These are phyloP conservation scores for Petunia secreta DNA, from an alignment of 257 asterid species.

Conservation along the genomic window DNA sequence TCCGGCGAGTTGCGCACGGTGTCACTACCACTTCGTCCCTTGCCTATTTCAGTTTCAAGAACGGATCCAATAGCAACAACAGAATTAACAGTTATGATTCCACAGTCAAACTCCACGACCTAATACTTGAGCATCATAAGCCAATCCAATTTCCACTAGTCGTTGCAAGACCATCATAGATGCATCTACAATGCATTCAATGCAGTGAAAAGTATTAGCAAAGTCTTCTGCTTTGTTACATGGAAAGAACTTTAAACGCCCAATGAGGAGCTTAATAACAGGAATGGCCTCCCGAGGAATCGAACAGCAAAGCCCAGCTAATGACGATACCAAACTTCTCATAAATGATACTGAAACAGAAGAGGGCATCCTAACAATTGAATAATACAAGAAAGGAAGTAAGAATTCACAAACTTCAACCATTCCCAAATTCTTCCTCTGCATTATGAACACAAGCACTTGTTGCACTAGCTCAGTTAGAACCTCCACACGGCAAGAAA, in stretches of 20 bases:
- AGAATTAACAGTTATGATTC: too few species aligned
- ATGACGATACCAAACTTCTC: constrained; percentile 61
- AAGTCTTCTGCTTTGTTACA: constrained; percentile 67
- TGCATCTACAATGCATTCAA: constrained; percentile 72
- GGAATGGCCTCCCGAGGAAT: constrained; percentile 74
- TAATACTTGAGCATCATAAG: too few species aligned
- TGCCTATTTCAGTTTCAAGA: too few species aligned
- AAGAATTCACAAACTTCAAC: constrained; percentile 76
- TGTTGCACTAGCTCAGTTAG: constrained; percentile 78
- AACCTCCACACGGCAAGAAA: constrained; percentile 66
- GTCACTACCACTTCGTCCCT: too few species aligned
- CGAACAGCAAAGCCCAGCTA: constrained; percentile 76
- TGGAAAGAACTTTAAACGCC: constrained; percentile 61
- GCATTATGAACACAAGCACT: constrained; percentile 61
- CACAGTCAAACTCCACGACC: too few species aligned
- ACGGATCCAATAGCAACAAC: too few species aligned
- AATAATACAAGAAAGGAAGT: constrained; percentile 76
- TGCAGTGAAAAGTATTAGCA: constrained; percentile 42
- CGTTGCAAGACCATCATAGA: constrained; percentile 73
- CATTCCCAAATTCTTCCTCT: constrained; percentile 68
- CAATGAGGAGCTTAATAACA: constrained; percentile 61
- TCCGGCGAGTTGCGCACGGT: too few species aligned
- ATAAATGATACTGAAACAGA: constrained; percentile 46
- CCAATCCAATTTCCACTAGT: constrained; percentile 70
- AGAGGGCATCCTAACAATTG: constrained; percentile 53